Base-by-base conservation (phyloP, 2,329 filamentous ascomycete genomes). In the Graphilbum ipis-grandicollis region DNA sequence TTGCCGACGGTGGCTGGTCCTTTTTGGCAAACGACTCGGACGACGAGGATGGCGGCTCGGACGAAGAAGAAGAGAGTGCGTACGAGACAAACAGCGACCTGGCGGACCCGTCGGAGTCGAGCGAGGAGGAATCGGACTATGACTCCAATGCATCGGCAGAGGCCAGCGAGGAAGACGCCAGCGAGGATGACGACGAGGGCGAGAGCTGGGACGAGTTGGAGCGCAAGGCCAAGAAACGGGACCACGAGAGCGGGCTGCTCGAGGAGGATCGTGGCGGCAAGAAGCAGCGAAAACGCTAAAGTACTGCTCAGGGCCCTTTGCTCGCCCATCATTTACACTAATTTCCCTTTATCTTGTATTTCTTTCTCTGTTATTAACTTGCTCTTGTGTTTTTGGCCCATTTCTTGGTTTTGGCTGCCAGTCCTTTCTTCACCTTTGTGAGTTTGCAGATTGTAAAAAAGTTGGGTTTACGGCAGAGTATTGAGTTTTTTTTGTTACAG, bases 151-250 rank as follows among this genome's bases (percentile, higher is more conserved):
- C 79, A 2, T 80, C 73, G 18, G 81, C 78, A 3, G 81, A 88
- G 44, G 88, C 84, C 22, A 79, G 74, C 43, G 85, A 88, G 12
- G 81, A 83, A 39, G 79, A 80, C 17, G 65, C 71, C 15, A 73
- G 71, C 31, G 81, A 80, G 32, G 80, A 83, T 12, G 79, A 79
- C 34, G 80, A 82, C 9, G 81, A 75, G 44, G 79, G 80, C 34
- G 80, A 94, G 54, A 83, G 92, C 51, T 94, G 88, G 88, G 86
- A 96, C 53, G 85, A 92, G 56, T 55, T 94, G 41, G 88, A 94
- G 62, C 77, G 78, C 57, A 93, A 93, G 65, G 86, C 79, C 3
- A 83, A 77, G 62, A 84, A 86, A 59, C 75, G 81, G 50, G 86
- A 88, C 57, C 68, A 78, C 34, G 78, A 74, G 52, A 56, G 55